Evolutionary conservation across 352 stramenopile genomes (phyloP).

Genomic region (Pythium graminicola): DNA sequence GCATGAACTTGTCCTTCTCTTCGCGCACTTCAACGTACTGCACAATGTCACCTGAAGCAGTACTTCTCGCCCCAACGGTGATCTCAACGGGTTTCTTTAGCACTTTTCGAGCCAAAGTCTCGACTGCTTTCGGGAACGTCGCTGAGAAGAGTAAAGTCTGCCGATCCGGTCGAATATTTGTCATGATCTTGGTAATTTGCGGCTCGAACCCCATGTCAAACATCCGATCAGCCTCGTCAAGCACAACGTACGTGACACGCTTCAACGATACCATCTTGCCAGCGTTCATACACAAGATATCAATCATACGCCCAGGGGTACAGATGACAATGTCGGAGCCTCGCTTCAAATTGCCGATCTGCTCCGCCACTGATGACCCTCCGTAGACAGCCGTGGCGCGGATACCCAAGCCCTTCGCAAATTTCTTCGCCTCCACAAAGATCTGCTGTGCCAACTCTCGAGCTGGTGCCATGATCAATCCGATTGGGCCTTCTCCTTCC

Average conservation of each 20-base stretch:
- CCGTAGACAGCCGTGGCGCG: slow-evolving; percentile 95
- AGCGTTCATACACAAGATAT: slow-evolving; percentile 98
- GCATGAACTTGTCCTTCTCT: slow-evolving; percentile 98
- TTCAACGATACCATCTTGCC: slow-evolving; percentile 94
- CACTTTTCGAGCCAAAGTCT: slow-evolving; percentile 84
- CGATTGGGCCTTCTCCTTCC: slow-evolving; percentile 97
- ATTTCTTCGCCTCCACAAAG: slow-evolving; percentile 92
- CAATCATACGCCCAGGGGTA: slow-evolving; percentile 98
- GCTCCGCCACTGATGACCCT: slow-evolving; percentile 91
- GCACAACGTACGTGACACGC: slow-evolving; percentile 96
- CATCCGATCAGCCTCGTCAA: slow-evolving; percentile 99
- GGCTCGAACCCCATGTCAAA: slow-evolving; percentile 99
- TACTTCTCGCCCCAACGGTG: slow-evolving; percentile 92
- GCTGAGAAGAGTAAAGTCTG: slow-evolving; percentile 97
- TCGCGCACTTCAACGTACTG: slow-evolving; percentile 99
- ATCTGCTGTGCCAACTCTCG: slow-evolving; percentile 99
- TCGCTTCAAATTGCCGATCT: slow-evolving; percentile 99
- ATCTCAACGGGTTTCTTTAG: slow-evolving; percentile 96
- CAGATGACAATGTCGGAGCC: slow-evolving; percentile 97
- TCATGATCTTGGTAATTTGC: slow-evolving; percentile 96
- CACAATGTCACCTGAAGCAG: slow-evolving; percentile 95
- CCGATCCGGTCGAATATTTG: slow-evolving; percentile 88
- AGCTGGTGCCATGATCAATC: slow-evolving; percentile 96
- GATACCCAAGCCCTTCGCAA: slow-evolving; percentile 90
- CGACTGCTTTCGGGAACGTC: slow-evolving; percentile 94